Base-by-base conservation (phyloP, 345 rosid genomes). In the Erucastrum elatum region DNA sequence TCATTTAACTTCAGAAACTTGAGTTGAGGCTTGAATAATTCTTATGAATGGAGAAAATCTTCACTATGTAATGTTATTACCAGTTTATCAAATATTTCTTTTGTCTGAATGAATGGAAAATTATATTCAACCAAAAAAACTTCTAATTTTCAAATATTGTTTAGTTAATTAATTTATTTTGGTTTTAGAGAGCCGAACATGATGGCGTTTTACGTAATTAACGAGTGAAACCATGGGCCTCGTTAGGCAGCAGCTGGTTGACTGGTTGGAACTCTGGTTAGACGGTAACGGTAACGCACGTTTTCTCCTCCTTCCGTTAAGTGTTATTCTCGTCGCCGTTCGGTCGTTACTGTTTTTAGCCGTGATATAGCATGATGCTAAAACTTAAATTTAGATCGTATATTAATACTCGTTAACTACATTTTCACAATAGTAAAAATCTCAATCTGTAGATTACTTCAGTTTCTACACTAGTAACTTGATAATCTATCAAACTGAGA, bases 191-290 rank as follows among this genome's bases (percentile, higher is more conserved):
- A 70, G 41, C 21, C 49, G 33, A 10, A 66, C 0, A 1, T 33
- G 39, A 75, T 64, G 80, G 80, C 64, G 49, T 12, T 35, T 63
- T 69, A 35, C 41, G 83, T 75, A 70, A 75, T 41, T 39, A 80
- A 7, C 1, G 29, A 26, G 34, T 21, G 15, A 25, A 80, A 79
- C 30, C 30, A 55, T 33, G 83, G 82, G 82, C 63, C 72, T 30
- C 0, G 1, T 2, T n/a, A n/a, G n/a, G 26, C 7, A 37, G 17
- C 16, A 67, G 51, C 69, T 73, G 70, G 74, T 73, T 60, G 70
- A 79, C 75, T 59, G 71, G 49, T 29, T 15, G 51, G 63, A 61
- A 68, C 63, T 76, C 9, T 46, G 21, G 44, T 65, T 78, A 67
- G 82, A 68, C 53, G 17, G 56, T 62, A 79, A 61, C 56, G 64